Base-by-base conservation (phyloP, 169 alveolate species). In the Plasmodium vivax region DNA sequence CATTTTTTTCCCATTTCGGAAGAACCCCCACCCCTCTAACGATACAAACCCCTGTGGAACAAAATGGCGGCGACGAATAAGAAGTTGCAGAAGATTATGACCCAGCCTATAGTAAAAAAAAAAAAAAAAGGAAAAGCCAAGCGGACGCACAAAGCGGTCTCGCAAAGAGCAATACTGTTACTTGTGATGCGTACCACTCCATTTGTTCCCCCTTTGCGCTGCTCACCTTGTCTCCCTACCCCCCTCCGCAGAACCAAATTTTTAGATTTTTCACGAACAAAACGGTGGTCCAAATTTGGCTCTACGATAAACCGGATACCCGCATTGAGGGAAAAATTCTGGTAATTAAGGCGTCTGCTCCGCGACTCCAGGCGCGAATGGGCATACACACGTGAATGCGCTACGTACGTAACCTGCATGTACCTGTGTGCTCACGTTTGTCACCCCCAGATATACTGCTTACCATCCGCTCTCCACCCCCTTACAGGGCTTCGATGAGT, bases 401-500 rank as follows among this genome's bases (percentile, higher is more conserved):
- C 45, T 38, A 38, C 6, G 45, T 2, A 51, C 62, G 62, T 51
- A 14, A 12, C 62, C 2, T 51, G 7, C 16, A 51, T 51, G 23
- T 51, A 2, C 16, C 54, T 12, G 12, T 14, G 0, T 51, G 62
- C 16, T 14, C 16, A 12, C 62, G 19, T 62, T 38, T 10, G 30
- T 27, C 81, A 30, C 77, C 4, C 34, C 9, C 3, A 38, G 56
- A 82, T 16, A 12, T 3, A 56, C 47, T 30, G 32, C 47, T 30
- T 36, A 7, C 77, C 68, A 4, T 45, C 5, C 38, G 3, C 36
- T 8, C 27, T n/a, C 8, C n/a, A 71, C 77, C n/a, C 12, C 30
- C 43, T 4, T 77, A 10, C 84, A 98, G 99, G 99, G 99, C 0
- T 98, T 98, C 81, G 99, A 98, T 87, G 99, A 98, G 95, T 98